Base-by-base conservation (phyloP, 345 rosid genomes). In the Mangifera indica region DNA sequence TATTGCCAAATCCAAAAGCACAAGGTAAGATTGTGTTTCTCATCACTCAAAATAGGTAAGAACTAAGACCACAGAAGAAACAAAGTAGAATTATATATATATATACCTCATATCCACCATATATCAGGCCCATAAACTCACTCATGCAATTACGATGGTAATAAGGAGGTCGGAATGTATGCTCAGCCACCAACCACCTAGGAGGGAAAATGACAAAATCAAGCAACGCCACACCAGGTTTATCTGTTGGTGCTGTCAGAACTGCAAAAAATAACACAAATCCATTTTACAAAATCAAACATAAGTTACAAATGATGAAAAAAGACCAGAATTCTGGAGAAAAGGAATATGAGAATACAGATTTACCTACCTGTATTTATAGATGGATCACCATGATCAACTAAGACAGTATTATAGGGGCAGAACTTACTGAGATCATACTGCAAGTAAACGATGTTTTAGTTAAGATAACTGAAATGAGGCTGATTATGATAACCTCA, bases 111-210 rank as follows among this genome's bases (percentile, higher is more conserved):
- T 94, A 92, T 80, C 90, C 92, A 80, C 99, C 99, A 53, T 85
- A 77, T 73, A 94, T 86, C 60, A 90, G 84, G 46, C 98, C 98
- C 98, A 92, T 95, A 82, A 92, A 92, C 78, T 95, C 99, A 82
- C 99, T 95, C 99, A 92, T 95, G 76, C 99, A 95, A 79, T 95
- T 95, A 56, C 99, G 98, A 78, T 95, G 98, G 80, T 90, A 95
- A 77, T 90, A 92, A 61, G 98, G 97, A 67, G 99, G 98, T 66
- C 93, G 87, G 76, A 94, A 94, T 56, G 99, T 94, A 81, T 94
- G 97, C 80, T 94, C 99, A 6, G 97, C 90, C 15, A 95, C 99
- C 86, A 90, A 81, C 99, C 99, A 95, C 60, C 97, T 79, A 6
- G 99, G 97, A 61, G 99, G 99, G 66, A 95, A 95, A 69, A 95